A percentile compares a stretch with the other conserved stretches of the same genome.
Evolutionary conservation across 768 basidiomycete genomes (phyloP).

Genomic region (Sporobolomyces roseus): DNA sequence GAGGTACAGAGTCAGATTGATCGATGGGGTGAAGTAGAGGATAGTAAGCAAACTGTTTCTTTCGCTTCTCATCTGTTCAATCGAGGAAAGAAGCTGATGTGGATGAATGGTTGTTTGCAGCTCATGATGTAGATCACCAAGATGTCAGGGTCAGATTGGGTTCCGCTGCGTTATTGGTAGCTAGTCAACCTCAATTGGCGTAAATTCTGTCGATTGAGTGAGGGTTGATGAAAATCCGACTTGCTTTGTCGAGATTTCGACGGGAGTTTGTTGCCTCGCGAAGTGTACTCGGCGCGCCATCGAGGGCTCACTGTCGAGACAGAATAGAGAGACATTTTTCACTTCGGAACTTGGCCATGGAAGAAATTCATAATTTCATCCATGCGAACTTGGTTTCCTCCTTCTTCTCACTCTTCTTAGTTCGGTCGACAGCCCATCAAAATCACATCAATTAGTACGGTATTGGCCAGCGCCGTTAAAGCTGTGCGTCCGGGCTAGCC

Average conservation of each 20-base stretch:
- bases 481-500: conserved; percentile 3
- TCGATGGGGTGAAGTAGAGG: conserved; percentile 99
- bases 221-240: not conserved
- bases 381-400: not conserved
- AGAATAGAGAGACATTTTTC: too few species aligned
- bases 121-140: conserved; percentile 96
- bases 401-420: not conserved
- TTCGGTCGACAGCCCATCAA: not conserved
- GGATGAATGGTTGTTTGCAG: too few species aligned
- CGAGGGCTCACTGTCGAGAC: too few species aligned
- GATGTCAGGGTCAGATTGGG: conserved; percentile 83
- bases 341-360: too few species aligned
- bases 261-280: not conserved
- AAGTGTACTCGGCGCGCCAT: too few species aligned
- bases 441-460: not conserved
- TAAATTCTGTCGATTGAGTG: not conserved
- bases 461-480: conserved; percentile 16
- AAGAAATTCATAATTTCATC: too few species aligned
- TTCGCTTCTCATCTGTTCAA: not conserved
- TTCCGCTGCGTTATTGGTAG: conserved; percentile 52
- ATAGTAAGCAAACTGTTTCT: conserved; percentile 62
- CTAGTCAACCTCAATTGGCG: conserved; percentile 23
- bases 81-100: too few species aligned
- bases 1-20: conserved; percentile 95
- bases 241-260: not conserved